These are phyloP conservation scores for Phalaenopsis equestris DNA, from an alignment of 106 monocot species.

Conservation along the genomic window DNA sequence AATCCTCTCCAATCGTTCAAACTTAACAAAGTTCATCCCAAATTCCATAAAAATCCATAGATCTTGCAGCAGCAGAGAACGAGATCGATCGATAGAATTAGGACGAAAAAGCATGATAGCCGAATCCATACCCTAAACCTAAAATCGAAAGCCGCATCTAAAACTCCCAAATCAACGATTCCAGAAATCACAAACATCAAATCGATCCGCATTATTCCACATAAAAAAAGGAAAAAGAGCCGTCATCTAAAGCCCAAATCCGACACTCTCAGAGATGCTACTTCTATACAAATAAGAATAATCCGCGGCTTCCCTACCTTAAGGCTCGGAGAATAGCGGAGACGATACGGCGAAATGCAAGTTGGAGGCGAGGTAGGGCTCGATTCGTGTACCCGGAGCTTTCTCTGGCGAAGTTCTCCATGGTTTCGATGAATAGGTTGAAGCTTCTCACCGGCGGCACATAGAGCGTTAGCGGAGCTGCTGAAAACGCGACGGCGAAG, in stretches of 20 bases:
- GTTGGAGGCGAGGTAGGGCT: slow-evolving; percentile 32
- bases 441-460: slow-evolving; percentile 82
- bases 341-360: slow-evolving; percentile 47
- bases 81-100: too few species aligned
- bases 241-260: background rate
- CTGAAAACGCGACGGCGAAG: slow-evolving; percentile 77
- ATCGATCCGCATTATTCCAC: background rate
- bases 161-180: background rate
- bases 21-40: background rate
- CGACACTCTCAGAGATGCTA: background rate
- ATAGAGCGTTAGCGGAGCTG: slow-evolving; percentile 85
- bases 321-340: slow-evolving; percentile 21
- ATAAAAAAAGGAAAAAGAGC: background rate
- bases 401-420: slow-evolving; percentile 50
- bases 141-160: background rate
- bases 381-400: slow-evolving; percentile 23
- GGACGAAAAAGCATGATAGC: background rate
- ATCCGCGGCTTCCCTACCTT: background rate
- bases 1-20: background rate
- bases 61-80: background rate
- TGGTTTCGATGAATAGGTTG: slow-evolving; percentile 57
- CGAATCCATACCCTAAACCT: background rate
- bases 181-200: background rate
- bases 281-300: background rate
- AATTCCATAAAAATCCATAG: background rate